Conservation (phyloP, 495 filamentous ascomycete genomes). For the Bathelium albidoporum region DNA sequence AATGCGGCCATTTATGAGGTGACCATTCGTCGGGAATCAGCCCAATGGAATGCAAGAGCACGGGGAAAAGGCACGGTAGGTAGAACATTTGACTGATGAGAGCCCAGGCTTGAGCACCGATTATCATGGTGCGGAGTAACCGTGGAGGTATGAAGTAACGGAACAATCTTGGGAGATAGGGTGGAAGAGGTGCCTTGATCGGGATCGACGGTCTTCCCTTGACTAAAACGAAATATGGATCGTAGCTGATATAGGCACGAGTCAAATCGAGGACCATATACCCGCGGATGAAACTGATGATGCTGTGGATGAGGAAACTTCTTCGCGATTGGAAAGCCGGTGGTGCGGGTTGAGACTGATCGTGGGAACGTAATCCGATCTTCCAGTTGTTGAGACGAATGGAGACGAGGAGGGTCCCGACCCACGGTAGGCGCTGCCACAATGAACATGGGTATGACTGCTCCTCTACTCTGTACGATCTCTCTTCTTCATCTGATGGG, state of each 20-base stretch:
- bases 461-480: not conserved
- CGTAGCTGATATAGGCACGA: constrained; percentile 11
- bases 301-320: constrained; percentile 3
- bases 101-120: constrained; percentile 19
- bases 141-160: constrained; percentile 6
- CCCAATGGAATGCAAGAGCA: constrained; percentile 11
- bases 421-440: constrained; percentile 10
- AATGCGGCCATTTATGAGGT: constrained; percentile 14
- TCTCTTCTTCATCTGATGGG: not conserved
- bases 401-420: constrained; percentile 14
- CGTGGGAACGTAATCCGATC: constrained; percentile 11
- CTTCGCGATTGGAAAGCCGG: constrained; percentile 8
- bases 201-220: constrained; percentile 4
- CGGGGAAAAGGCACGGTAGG: constrained; percentile 12
- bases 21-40: constrained; percentile 14
- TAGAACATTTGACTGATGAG: constrained; percentile 19
- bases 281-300: constrained; percentile 9
- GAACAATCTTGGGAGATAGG: not conserved
- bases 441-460: constrained; percentile 13
- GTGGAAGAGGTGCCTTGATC: constrained; percentile 10
- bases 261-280: constrained; percentile 17
- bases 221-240: constrained; percentile 13
- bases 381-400: constrained; percentile 17
- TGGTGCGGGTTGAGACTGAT: constrained; percentile 10
- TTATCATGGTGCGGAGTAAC: constrained; percentile 11